Conservation (phyloP, 305 asterid genomes). For the Andrographis paniculata region DNA sequence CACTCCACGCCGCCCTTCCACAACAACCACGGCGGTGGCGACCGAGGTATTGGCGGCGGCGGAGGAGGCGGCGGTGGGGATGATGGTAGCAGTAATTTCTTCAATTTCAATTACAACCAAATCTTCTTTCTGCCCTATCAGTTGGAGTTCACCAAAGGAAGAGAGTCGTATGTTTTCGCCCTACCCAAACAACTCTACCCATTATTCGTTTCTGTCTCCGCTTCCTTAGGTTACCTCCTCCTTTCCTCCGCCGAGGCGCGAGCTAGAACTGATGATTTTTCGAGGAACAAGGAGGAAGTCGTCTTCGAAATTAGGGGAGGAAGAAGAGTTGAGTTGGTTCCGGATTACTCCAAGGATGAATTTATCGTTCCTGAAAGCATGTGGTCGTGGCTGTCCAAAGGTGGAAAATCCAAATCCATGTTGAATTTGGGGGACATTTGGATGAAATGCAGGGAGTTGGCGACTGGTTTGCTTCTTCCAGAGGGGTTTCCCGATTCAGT, state of each 20-base stretch:
- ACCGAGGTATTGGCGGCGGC: slow-evolving; percentile 15
- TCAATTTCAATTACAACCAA: slow-evolving; percentile 20
- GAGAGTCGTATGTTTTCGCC: slow-evolving; percentile 1
- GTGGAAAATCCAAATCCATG: slow-evolving; percentile 19
- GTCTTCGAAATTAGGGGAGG: slow-evolving; percentile 74
- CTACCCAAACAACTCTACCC: slow-evolving; percentile 15
- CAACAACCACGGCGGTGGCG: not conserved
- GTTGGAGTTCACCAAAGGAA: slow-evolving; percentile 14
- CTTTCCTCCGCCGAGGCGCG: slow-evolving; percentile 36
- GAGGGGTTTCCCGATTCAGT: slow-evolving; percentile 92
- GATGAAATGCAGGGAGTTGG: slow-evolving; percentile 57
- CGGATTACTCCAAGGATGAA: slow-evolving; percentile 64
- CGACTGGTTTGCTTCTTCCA: slow-evolving; percentile 53
- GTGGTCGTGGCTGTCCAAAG: slow-evolving; percentile 35
- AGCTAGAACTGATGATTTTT: slow-evolving; percentile 31
- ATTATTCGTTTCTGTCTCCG: slow-evolving; percentile 29
- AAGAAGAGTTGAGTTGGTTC: slow-evolving; percentile 51
- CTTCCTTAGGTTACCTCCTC: slow-evolving; percentile 28
- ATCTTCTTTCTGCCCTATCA: slow-evolving; percentile 17
- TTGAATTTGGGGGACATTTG: slow-evolving; percentile 33
- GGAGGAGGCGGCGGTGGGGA: slow-evolving; percentile 25
- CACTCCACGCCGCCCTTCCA: slow-evolving; percentile 18
- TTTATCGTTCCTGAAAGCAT: slow-evolving; percentile 35
- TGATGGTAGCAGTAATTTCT: slow-evolving; percentile 21
- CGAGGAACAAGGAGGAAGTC: slow-evolving; percentile 21